These are phyloP conservation scores for Paecilomyces fulvus DNA, from an alignment of 2,329 filamentous ascomycete genomes.

Conservation along the genomic window DNA sequence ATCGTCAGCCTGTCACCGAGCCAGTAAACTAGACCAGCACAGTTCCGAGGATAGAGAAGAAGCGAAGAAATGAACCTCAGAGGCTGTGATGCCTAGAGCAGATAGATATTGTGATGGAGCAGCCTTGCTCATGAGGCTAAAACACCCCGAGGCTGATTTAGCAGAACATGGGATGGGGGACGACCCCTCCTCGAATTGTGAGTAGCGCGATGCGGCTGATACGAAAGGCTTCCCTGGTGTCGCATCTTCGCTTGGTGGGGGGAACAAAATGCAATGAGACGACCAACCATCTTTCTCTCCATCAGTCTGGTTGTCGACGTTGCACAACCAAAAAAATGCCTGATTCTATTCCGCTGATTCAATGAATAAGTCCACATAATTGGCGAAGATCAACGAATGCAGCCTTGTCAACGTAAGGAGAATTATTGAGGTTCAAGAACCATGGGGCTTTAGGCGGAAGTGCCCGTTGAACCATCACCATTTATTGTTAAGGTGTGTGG, in stretches of 20 bases:
- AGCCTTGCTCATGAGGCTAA: not conserved
- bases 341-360: constrained; percentile 17
- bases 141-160: constrained; percentile 2
- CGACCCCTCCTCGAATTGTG: constrained; percentile 2
- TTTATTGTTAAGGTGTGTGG: not conserved
- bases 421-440: not conserved
- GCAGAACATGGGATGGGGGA: constrained; percentile 6
- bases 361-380: not conserved
- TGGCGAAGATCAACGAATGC: not conserved
- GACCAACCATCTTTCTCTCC: constrained; percentile 12
- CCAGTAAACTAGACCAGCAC: not conserved
- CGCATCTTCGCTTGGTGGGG: constrained; percentile 3
- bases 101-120: not conserved
- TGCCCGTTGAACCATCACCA: not conserved
- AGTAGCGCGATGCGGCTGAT: constrained; percentile 1
- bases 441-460: not conserved
- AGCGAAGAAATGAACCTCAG: not conserved
- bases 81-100: not conserved
- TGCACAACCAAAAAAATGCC: too few species aligned
- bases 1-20: not conserved
- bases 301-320: constrained; percentile 10
- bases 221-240: not conserved
- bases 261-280: not conserved
- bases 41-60: not conserved
- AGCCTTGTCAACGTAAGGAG: not conserved